These are phyloP conservation scores for Eucalyptus marginata DNA, from an alignment of 345 rosid species.

Conservation along the genomic window DNA sequence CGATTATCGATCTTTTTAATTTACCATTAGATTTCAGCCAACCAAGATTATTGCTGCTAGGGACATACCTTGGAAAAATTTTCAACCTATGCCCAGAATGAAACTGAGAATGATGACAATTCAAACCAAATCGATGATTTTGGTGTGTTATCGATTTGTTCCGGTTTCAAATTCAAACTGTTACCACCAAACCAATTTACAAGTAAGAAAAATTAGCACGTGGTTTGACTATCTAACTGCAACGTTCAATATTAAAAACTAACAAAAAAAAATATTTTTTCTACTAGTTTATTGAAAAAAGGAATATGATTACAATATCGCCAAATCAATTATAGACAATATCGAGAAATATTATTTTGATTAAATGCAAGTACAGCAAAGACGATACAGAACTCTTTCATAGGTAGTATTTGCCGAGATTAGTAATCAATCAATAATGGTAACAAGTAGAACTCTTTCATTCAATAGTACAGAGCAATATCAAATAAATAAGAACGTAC, in stretches of 20 bases:
- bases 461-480: not conserved
- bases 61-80: not conserved
- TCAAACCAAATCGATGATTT: not conserved
- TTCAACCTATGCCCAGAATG: not conserved
- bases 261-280: not conserved
- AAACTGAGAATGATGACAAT: not conserved
- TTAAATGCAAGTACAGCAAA: not conserved
- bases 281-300: not conserved
- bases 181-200: not conserved
- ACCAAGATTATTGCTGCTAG: not conserved
- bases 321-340: not conserved
- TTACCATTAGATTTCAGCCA: not conserved
- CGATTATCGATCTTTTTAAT: not conserved
- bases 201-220: not conserved
- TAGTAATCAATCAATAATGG: not conserved
- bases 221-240: too few species aligned
- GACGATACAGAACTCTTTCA: not conserved
- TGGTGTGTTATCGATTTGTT: not conserved
- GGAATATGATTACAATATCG: not conserved
- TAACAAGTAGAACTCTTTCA: not conserved
- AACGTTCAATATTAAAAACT: not conserved
- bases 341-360: not conserved
- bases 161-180: not conserved
- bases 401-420: not conserved
- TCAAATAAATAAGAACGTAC: too few species aligned